Base-by-base conservation (phyloP, 176 grass and related monocot genomes). In the Carex cristatella region DNA sequence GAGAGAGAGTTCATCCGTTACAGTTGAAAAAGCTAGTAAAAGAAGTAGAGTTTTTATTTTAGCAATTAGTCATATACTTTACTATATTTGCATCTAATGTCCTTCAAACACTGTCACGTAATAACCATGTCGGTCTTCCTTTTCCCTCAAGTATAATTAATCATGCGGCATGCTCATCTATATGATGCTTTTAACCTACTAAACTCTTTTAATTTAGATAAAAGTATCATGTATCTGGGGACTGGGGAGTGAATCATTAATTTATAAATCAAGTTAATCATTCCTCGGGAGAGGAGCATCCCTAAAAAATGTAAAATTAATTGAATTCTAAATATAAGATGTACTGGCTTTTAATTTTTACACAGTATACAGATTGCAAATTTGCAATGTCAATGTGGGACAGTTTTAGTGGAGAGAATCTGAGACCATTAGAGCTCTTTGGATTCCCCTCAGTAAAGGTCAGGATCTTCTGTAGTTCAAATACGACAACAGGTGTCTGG, bases 1-100 rank as follows among this genome's bases (percentile, higher is more conserved):
- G 31, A 31, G 51, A 61, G 83, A 71, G 87, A 77, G 81, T 51
- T 59, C 44, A 73, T 75, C 70, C 65, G 89, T 82, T 82, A 82
- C 61, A 67, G 80, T 51, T 65, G 7, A 37, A 46, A 82, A 82
- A 30, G 61, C 4, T 65, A 67, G 61, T 67, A 82, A 82, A 66
- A 32, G 1, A 82, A 65, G 38, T 65, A 67, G 40, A 13, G 10
- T 61, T 82, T 81, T 31, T 57, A 40, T 51, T 51, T 51, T 51
- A 51, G 79, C 37, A 65, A 65, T 27, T 40, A 82, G 61, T 82
- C 80, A 71, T 61, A 57, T 63, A 27, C 5, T 82, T 65, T 66
- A 48, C 80, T 82, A 28, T 82, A 40, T 67, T 64, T 67, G 13
- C 38, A 44, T 30, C 44, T 74, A 28, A 70, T 70, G 35, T 18